Evolutionary conservation across 257 asterid genomes (phyloP), one percentile per base, ranked within the genome.

Genomic region (Solanum medicagineum): DNA sequence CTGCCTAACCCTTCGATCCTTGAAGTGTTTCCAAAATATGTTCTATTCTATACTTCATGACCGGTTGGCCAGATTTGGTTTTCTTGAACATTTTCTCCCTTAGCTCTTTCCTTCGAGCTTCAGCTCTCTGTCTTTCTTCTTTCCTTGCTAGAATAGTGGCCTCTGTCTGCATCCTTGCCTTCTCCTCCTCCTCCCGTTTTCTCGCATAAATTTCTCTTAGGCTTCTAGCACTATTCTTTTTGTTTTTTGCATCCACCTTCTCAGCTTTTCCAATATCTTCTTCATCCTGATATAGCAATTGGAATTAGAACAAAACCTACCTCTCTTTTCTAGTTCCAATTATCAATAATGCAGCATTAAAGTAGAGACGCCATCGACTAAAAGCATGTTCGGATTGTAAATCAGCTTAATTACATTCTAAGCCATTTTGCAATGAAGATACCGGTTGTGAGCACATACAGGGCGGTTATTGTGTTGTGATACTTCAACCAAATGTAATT

Each of bases 21-120:
- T 92, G 92, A 83, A 96, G 84, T 60, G 94, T 89, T 90, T 94
- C 97, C 86, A 97, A 83, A 51, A 97, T 86, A 87, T 93, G 99
- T 90, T 97, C 97, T n/a, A 97, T 93, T 92, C 97, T 91, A 90
- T 92, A 93, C 89, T 92, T 97, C 98, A 97, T 95, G 51, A 95
- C 97, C 8, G 99, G 99, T 79, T 95, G 98, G 81, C 99, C 99
- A 0, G 91, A 92, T 90, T 80, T 93, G 2, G 99, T 97, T 90
- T 93, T 97, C 96, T 95, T 95, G 54, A 85, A 91, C 98, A 97
- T 97, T 89, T 94, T 97, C 91, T 87, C 93, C 92, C 94, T 93
- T 57, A 89, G 80, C 42, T 83, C 85, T 89, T 84, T 95, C 87
- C 99, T 91, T 73, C 91, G 90, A 80, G 91, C 90, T 91, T 92